Conservation (phyloP, 768 basidiomycete genomes). For the Rossbeevera mucosa region DNA sequence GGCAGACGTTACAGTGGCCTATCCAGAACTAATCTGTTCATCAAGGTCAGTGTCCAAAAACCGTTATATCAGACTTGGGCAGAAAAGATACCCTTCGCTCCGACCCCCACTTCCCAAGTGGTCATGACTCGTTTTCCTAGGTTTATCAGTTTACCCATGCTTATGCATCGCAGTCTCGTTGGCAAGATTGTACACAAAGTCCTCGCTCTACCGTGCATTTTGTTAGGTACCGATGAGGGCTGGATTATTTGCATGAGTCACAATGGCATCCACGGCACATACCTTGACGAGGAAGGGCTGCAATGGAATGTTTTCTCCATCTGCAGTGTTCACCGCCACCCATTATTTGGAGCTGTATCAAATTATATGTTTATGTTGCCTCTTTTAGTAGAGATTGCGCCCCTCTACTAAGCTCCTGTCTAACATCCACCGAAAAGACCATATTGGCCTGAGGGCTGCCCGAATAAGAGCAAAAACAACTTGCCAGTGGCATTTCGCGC, state of each 20-base stretch:
- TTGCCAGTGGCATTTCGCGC: too few species aligned
- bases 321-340: constrained; percentile 44
- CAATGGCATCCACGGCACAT: constrained; percentile 45
- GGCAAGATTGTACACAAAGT: constrained; percentile 13
- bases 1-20: neutral
- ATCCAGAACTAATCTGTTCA: neutral
- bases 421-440: too few species aligned
- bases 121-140: neutral
- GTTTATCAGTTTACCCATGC: neutral
- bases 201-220: neutral
- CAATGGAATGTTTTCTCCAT: constrained; percentile 43
- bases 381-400: too few species aligned
- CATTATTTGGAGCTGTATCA: too few species aligned
- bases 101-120: neutral
- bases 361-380: too few species aligned
- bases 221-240: neutral
- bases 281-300: constrained; percentile 46
- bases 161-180: constrained; percentile 16
- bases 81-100: neutral
- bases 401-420: too few species aligned
- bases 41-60: neutral
- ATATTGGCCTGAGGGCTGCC: too few species aligned
- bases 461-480: too few species aligned
- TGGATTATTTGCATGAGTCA: constrained; percentile 12
- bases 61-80: neutral